phyloP scores from a whole-genome alignment of 2,329 filamentous ascomycete genomes.

The Hypoxylon sp. region DNA sequence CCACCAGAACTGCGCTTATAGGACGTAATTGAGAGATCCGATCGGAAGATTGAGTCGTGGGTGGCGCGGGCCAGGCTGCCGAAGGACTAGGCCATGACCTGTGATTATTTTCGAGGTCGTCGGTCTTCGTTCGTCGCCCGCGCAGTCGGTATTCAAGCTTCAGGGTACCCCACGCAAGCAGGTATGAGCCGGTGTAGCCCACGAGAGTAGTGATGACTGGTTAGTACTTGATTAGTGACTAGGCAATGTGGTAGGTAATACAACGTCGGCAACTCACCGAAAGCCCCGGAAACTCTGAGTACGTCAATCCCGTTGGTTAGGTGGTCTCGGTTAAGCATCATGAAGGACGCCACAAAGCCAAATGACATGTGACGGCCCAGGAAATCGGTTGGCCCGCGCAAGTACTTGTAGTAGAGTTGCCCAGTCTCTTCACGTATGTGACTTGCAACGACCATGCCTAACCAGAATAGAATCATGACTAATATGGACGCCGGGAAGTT shows the following conservation, averaged over 20 bases:
- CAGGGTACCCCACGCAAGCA: conserved; percentile 36
- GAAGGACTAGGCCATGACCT: conserved; percentile 40
- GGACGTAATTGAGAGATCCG: conserved; percentile 28
- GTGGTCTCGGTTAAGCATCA: conserved; percentile 46
- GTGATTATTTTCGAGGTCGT: conserved; percentile 38
- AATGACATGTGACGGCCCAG: conserved; percentile 46
- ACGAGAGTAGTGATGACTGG: conserved; percentile 41
- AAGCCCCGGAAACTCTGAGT: conserved; percentile 39
- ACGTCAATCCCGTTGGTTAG: conserved; percentile 37
- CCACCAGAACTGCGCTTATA: conserved; percentile 24
- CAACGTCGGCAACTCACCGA: conserved; percentile 35
- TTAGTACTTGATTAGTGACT: conserved; percentile 11
- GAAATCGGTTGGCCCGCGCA: conserved; percentile 45
- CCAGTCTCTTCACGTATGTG: conserved; percentile 30
- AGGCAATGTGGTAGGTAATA: not conserved
- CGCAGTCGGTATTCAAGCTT: conserved; percentile 39
- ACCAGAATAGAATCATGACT: conserved; percentile 40
- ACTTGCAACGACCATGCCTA: conserved; percentile 38
- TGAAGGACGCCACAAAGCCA: conserved; percentile 45
- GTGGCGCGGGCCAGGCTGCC: conserved; percentile 36
- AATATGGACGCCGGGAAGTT: conserved; percentile 45
- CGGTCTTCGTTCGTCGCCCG: conserved; percentile 14
- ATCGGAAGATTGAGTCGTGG: conserved; percentile 23
- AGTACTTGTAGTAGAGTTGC: conserved; percentile 37
- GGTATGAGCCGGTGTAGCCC: conserved; percentile 38